Conservation (phyloP, 306 rosid species). For the Cucumis sativus region Cucumber_9930_V3 NC_026656.2:1002001-1002500, state of each 20-base stretch:
- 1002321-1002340: constrained; percentile 47
- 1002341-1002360: constrained; percentile 41
- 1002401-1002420: constrained; percentile 38
- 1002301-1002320: constrained; percentile 29
- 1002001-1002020: background rate
- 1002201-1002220: constrained; percentile 72
- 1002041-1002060: background rate
- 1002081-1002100: background rate
- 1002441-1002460: constrained; percentile 67
- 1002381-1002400: constrained; percentile 49
- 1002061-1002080: background rate
- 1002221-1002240: constrained; percentile 59
- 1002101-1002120: background rate
- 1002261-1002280: constrained; percentile 56
- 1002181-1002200: constrained; percentile 74
- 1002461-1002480: constrained; percentile 47
- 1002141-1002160: constrained; percentile 59
- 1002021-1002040: background rate
- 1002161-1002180: constrained; percentile 71
- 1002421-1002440: constrained; percentile 76
- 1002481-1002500: constrained; percentile 51
- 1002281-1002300: constrained; percentile 49
- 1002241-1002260: constrained; percentile 65
- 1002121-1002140: constrained; percentile 2
- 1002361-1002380: constrained; percentile 61